phyloP scores from a whole-genome alignment of 2,329 filamentous ascomycete genomes.

The Xylariomycetidae sp. region DNA sequence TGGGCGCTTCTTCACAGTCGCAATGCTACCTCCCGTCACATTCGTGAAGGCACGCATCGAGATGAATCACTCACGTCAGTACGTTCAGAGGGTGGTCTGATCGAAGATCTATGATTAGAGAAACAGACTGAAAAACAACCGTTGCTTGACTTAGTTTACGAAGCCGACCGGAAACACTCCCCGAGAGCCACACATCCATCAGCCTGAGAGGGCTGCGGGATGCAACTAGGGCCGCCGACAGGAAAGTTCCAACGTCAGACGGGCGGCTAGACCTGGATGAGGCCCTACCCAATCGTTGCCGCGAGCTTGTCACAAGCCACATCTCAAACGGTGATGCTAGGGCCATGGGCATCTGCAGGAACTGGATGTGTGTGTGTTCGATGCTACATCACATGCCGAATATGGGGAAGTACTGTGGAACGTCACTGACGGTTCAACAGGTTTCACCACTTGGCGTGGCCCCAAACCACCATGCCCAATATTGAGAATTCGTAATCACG shows the following conservation, averaged over 20 bases:
- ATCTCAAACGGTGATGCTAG: slow-evolving; percentile 1
- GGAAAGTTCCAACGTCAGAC: slow-evolving; percentile 1
- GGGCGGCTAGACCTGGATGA: slow-evolving; percentile 7
- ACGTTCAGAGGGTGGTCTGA: too few species aligned
- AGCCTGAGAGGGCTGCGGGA: background rate
- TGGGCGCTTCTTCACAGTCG: too few species aligned
- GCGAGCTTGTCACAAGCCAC: slow-evolving; percentile 6
- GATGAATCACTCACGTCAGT: too few species aligned
- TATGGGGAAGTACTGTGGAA: slow-evolving; percentile 3
- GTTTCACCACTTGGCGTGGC: slow-evolving; percentile 6
- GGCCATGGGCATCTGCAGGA: slow-evolving; percentile 11
- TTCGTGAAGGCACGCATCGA: too few species aligned
- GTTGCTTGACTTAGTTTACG: slow-evolving; percentile 10
- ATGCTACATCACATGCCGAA: slow-evolving; percentile 12
- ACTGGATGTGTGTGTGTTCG: slow-evolving; percentile 4
- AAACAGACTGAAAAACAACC: too few species aligned
- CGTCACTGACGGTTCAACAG: slow-evolving; percentile 3
- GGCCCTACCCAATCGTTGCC: slow-evolving; percentile 7
- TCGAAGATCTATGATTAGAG: too few species aligned
- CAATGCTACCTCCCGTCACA: too few species aligned
- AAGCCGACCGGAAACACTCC: slow-evolving; percentile 7
- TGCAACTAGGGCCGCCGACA: slow-evolving; percentile 2
- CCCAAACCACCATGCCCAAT: slow-evolving; percentile 5
- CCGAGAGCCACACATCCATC: slow-evolving; percentile 1
- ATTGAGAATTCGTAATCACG: slow-evolving; percentile 3